Evolutionary conservation across 2,329 filamentous ascomycete species (phyloP), one percentile per base, ranked within the genome.

Genomic region (Cryphonectria radicalis): DNA sequence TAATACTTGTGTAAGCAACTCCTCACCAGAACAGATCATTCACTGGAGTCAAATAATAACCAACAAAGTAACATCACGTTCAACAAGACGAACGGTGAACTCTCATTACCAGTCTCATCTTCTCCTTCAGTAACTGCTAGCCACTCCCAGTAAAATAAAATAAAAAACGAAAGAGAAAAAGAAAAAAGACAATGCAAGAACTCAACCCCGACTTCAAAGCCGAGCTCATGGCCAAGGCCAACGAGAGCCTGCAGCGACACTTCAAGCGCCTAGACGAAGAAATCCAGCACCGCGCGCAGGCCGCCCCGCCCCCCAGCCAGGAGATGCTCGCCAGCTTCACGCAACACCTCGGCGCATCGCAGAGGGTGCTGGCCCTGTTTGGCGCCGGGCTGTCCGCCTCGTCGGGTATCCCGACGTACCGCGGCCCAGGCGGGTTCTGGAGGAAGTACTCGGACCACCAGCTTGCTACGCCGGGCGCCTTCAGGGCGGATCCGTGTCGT

Each of bases 191-290:
- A 22, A 62, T 62, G 32, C 59, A 35, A n/a, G 59, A 62, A n/a
- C 32, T 66, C 42, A 40, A 57, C 46, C 64, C 64, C 28, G 50
- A 66, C 7, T 53, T 57, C 32, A 66, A 66, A 42, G 35, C 43
- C n/a, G 64, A 66, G 35, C 64, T 66, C 46, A 32, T 66, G 13
- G 64, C 64, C 25, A 53, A 50, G 35, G 64, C 64, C 64, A 66
- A 57, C 46, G 64, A 50, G 43, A 53, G 28, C 46, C 64, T 57
- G 0, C 64, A 28, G 46, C 50, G 64, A 13, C 64, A 66, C 46
- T 28, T 57, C 46, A 55, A 50, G 43, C 64, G n/a, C 17, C 32
- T 40, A 3, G 64, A 66, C 5, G 35, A 55, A 4, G 22, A 55
- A 10, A 11, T 42, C 14, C 64, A 55, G 19, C 43, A 40, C 32